Conservation (phyloP, 2,329 filamentous ascomycete species). For the Didymella keratinophila region DNA sequence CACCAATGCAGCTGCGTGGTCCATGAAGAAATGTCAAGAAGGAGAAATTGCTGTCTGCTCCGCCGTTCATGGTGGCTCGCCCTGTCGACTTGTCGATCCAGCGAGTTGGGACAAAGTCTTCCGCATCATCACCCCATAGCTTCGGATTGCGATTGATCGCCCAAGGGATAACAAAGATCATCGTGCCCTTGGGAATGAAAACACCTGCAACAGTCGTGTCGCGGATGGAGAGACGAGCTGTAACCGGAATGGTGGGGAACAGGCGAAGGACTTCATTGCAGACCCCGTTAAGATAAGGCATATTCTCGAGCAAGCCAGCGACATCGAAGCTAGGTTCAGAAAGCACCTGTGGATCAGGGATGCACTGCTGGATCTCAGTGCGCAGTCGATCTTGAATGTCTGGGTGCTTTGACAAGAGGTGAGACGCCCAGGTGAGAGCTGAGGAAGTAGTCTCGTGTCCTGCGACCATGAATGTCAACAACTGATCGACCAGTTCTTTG, state of each 20-base stretch:
- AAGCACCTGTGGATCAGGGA: constrained; percentile 57
- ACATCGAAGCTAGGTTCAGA: constrained; percentile 34
- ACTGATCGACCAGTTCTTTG: constrained; percentile 61
- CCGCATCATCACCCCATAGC: constrained; percentile 54
- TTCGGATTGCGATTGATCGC: constrained; percentile 53
- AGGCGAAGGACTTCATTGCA: constrained; percentile 54
- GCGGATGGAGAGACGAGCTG: constrained; percentile 42
- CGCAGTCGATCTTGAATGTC: constrained; percentile 72
- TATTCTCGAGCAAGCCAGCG: constrained; percentile 52
- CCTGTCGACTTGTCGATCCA: constrained; percentile 54
- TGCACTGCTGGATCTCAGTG: constrained; percentile 68
- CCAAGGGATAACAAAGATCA: constrained; percentile 51
- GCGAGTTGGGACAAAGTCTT: constrained; percentile 54
- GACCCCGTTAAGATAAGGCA: constrained; percentile 57
- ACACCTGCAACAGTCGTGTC: constrained; percentile 46
- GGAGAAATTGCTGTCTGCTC: constrained; percentile 50
- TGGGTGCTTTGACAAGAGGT: constrained; percentile 71
- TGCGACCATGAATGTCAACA: constrained; percentile 64
- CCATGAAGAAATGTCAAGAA: constrained; percentile 56
- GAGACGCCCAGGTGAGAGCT: constrained; percentile 77
- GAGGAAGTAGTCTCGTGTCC: constrained; percentile 80
- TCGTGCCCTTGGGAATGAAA: constrained; percentile 51
- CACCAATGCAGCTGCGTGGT: constrained; percentile 51
- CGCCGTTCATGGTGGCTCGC: constrained; percentile 52
- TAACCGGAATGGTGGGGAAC: constrained; percentile 50